Conservation (phyloP, 108 stramenopile genomes). For the Licmophora abbreviata region DNA sequence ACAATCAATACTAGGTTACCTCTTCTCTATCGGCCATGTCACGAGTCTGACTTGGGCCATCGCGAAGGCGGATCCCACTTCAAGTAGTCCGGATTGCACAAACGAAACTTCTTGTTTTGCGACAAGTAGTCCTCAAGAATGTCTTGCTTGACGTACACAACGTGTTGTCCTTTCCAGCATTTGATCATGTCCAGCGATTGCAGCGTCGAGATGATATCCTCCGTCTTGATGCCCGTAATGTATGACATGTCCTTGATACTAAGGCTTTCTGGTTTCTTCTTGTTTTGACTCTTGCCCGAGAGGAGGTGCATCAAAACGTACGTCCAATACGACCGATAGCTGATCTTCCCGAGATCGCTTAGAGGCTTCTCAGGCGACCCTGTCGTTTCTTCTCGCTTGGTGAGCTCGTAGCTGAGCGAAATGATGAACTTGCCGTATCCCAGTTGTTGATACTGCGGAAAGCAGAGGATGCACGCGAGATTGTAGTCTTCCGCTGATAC, state of each 20-base stretch:
- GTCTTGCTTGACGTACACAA: constrained; percentile 79
- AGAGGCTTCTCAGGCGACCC: constrained; percentile 97
- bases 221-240: constrained; percentile 88
- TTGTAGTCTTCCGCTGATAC: constrained; percentile 90
- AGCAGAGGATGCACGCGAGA: constrained; percentile 96
- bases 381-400: constrained; percentile 85
- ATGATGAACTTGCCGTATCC: constrained; percentile 99
- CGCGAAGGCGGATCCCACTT: constrained; percentile 37
- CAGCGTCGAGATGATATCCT: constrained; percentile 96
- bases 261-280: constrained; percentile 43
- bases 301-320: constrained; percentile 66
- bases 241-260: constrained; percentile 80
- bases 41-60: too few species aligned
- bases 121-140: constrained; percentile 61
- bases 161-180: constrained; percentile 99
- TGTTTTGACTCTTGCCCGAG: constrained; percentile 25
- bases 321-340: constrained; percentile 93
- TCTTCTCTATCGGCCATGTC: not conserved
- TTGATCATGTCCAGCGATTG: constrained; percentile 92
- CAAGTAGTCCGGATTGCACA: constrained; percentile 60
- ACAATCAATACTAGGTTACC: not conserved
- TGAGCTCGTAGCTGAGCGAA: constrained; percentile 87
- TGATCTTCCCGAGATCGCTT: constrained; percentile 90
- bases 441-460: constrained; percentile 96
- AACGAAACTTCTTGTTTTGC: constrained; percentile 43